Conservation (phyloP, 2,329 filamentous ascomycete genomes). For the Whalleya microplaca region DNA sequence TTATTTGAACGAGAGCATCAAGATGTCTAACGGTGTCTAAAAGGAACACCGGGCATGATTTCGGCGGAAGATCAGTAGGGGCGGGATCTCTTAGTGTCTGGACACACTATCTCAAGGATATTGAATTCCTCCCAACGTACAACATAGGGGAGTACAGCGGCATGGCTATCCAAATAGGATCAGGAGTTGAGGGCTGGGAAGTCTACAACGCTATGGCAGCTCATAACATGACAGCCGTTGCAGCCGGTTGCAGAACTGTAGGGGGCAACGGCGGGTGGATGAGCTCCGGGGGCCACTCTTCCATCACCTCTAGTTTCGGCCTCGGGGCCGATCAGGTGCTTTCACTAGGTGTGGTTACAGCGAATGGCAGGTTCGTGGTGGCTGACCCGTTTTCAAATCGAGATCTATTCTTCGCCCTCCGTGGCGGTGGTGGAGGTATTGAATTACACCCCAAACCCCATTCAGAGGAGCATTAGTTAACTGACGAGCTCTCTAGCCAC, state of each 20-base stretch:
- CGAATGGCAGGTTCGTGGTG: conserved; percentile 47
- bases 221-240: conserved; percentile 36
- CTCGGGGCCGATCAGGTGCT: conserved; percentile 57
- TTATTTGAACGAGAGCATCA: conserved; percentile 26
- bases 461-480: not conserved
- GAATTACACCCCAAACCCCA: not conserved
- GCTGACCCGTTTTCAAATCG: conserved; percentile 49
- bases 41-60: conserved; percentile 53
- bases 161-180: conserved; percentile 42
- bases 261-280: conserved; percentile 54
- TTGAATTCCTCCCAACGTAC: conserved; percentile 43
- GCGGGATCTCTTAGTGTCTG: conserved; percentile 51
- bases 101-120: conserved; percentile 51
- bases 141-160: conserved; percentile 36
- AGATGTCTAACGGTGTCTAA: conserved; percentile 41
- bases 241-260: conserved; percentile 38
- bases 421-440: conserved; percentile 53
- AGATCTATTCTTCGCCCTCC: conserved; percentile 60
- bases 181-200: conserved; percentile 42
- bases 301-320: conserved; percentile 50
- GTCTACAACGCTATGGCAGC: conserved; percentile 36
- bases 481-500: conserved; percentile 25
- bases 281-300: conserved; percentile 55
- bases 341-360: conserved; percentile 52
- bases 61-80: conserved; percentile 49